Percentiles rank a stretch among this genome's conserved stretches.
phyloP scores from a whole-genome alignment of 805 yeast genomes.

The Brettanomyces sp. region DNA sequence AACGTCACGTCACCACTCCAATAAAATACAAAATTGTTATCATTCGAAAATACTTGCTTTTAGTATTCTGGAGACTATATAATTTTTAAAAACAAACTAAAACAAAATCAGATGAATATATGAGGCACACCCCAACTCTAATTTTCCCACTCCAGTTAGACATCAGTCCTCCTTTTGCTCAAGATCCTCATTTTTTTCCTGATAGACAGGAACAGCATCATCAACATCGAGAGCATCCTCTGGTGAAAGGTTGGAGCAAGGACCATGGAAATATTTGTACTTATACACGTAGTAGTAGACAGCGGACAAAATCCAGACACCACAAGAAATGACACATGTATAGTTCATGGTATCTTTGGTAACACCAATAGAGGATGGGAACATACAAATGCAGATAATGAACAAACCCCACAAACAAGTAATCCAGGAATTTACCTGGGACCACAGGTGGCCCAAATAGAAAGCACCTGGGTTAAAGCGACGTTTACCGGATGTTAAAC shows the following conservation, averaged over 20 bases:
- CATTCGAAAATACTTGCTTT: no score
- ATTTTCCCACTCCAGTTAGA: no score
- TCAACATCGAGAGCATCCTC: slow-evolving; percentile 9
- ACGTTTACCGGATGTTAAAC: slow-evolving; percentile 38
- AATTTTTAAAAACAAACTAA: no score
- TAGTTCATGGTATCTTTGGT: slow-evolving; percentile 53
- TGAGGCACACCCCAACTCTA: no score
- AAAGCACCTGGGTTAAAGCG: slow-evolving; percentile 60
- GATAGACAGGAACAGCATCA: slow-evolving; percentile 7
- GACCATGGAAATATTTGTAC: slow-evolving; percentile 20
- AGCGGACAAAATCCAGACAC: slow-evolving; percentile 24
- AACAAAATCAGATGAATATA: no score
- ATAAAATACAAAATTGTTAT: no score
- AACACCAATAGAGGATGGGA: slow-evolving; percentile 40
- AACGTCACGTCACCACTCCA: no score
- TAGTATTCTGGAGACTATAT: no score
- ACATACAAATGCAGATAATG: slow-evolving; percentile 48
- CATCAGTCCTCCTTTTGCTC: background rate
- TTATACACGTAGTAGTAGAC: slow-evolving; percentile 16
- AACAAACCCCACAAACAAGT: slow-evolving; percentile 43
- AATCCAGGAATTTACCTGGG: slow-evolving; percentile 31
- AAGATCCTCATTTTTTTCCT: background rate
- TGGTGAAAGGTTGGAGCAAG: slow-evolving; percentile 17
- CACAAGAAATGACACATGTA: slow-evolving; percentile 54
- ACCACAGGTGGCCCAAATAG: slow-evolving; percentile 45